Evolutionary conservation across 306 rosid species (phyloP).

Genomic region (Sindora glabra): DNA sequence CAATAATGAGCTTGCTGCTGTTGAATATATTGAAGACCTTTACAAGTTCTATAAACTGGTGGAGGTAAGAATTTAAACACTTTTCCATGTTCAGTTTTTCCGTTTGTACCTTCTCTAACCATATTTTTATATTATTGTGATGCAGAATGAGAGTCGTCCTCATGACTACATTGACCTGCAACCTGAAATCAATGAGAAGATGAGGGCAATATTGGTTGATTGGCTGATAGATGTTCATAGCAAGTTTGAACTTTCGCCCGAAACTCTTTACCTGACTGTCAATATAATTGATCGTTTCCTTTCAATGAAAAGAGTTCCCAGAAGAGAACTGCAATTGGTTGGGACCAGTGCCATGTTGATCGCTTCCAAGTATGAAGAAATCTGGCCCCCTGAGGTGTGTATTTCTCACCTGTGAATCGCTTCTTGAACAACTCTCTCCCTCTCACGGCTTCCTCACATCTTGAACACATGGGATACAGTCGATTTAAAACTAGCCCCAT

Average conservation of each 20-base stretch:
- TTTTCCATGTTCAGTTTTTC: not conserved
- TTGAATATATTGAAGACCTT: slow-evolving; percentile 77
- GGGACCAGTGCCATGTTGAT: slow-evolving; percentile 57
- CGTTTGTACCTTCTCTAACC: not conserved
- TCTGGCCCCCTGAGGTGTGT: slow-evolving; percentile 54
- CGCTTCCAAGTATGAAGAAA: slow-evolving; percentile 65
- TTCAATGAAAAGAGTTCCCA: slow-evolving; percentile 31
- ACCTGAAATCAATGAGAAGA: slow-evolving; percentile 56
- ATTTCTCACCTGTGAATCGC: no score
- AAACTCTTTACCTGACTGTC: slow-evolving; percentile 42
- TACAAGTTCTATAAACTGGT: slow-evolving; percentile 63
- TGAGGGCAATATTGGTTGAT: slow-evolving; percentile 84
- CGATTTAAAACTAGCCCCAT: no score
- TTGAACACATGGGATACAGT: no score
- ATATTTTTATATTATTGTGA: not conserved
- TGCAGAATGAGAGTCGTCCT: slow-evolving; percentile 59
- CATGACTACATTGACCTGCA: slow-evolving; percentile 60
- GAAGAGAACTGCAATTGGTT: slow-evolving; percentile 45
- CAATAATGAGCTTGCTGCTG: slow-evolving; percentile 69
- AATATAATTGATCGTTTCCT: slow-evolving; percentile 53
- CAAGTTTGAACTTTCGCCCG: slow-evolving; percentile 63
- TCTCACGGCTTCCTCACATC: no score
- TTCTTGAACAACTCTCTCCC: no score
- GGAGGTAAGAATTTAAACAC: slow-evolving; percentile 43
- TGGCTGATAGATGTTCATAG: slow-evolving; percentile 73